phyloP scores from a whole-genome alignment of 805 yeast genomes.

The Danielia reshetovae region DNA sequence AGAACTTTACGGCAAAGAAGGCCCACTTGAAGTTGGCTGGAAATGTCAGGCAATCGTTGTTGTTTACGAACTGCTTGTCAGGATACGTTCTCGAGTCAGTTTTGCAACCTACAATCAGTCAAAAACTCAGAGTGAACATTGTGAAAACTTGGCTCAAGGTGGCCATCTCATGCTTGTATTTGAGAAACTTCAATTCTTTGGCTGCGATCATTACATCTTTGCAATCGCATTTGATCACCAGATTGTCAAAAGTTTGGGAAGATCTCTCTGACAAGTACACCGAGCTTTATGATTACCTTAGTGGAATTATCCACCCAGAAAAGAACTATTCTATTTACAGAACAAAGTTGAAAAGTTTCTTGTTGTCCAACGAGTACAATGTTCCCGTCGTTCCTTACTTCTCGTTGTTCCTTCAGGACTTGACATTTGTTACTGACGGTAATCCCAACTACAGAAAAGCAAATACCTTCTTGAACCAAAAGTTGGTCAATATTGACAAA shows the following conservation, averaged over 20 bases:
- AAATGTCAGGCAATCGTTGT: conserved; percentile 55
- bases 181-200: conserved; percentile 72
- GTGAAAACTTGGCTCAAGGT: conserved; percentile 71
- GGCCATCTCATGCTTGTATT: conserved; percentile 66
- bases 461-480: conserved; percentile 51
- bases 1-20: conserved; percentile 57
- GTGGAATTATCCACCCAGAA: conserved; percentile 69
- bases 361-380: conserved; percentile 44
- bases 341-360: conserved; percentile 52
- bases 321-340: conserved; percentile 71
- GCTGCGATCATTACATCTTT: conserved; percentile 76
- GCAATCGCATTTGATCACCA: conserved; percentile 66
- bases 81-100: conserved; percentile 71
- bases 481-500: conserved; percentile 70
- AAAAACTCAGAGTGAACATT: conserved; percentile 49
- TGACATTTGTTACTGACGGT: conserved; percentile 81
- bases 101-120: conserved; percentile 47
- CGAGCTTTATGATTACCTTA: conserved; percentile 59
- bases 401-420: conserved; percentile 69
- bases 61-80: conserved; percentile 68
- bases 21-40: conserved; percentile 58
- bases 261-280: conserved; percentile 55
- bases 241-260: conserved; percentile 59
- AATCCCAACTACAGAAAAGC: conserved; percentile 65
- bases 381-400: conserved; percentile 75